Evolutionary conservation across 208 protist genomes (phyloP), one percentile per base, ranked within the genome.

Genomic region (Crithidia fasciculata): DNA sequence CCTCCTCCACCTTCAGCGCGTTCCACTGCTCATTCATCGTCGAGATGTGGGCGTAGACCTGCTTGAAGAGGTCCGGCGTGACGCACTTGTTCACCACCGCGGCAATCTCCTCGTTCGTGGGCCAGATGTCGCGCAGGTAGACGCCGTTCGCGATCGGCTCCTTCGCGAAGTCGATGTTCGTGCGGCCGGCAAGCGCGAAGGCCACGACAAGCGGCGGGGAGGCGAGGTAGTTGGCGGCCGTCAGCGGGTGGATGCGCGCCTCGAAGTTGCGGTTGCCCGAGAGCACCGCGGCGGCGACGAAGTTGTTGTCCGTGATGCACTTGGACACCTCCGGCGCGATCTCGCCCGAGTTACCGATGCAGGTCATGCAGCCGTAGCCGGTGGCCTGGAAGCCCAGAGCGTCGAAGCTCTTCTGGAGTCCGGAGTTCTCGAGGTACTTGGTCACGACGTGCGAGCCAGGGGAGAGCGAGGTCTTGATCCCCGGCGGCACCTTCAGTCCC

Each of bases 261-360:
- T 99, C 96, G 80, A 99, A 99, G 84, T 99, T 99, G 76, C 98
- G 90, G 82, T 99, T 99, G 54, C 97, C 97, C 40, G 95, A 98
- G 40, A 99, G 83, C 37, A 99, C 97, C 44, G 96, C 95, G 5
- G 93, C 84, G 44, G 83, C 93, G 55, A 99, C 96, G 57, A 99
- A 88, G 75, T 98, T 97, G 74, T 94, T 96, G 57, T 98, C 84
- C 18, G 69, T 92, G 67, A 99, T 98, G 69, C 96, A 97, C 76
- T 98, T 89, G 49, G 86, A 89, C 57, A 97, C 90, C 63, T 88
- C 89, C 39, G 89, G 86, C 47, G 86, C 80, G 69, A 99, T 89
- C 15, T 98, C 95, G 69, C 96, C 97, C 39, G 87, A 93, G 88
- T 99, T 98, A 68, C 98, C 97, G 72, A 98, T 98, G 84, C 98